Evolutionary conservation across 768 basidiomycete species (phyloP).

Genomic region (Boletus reticuloceps): DNA sequence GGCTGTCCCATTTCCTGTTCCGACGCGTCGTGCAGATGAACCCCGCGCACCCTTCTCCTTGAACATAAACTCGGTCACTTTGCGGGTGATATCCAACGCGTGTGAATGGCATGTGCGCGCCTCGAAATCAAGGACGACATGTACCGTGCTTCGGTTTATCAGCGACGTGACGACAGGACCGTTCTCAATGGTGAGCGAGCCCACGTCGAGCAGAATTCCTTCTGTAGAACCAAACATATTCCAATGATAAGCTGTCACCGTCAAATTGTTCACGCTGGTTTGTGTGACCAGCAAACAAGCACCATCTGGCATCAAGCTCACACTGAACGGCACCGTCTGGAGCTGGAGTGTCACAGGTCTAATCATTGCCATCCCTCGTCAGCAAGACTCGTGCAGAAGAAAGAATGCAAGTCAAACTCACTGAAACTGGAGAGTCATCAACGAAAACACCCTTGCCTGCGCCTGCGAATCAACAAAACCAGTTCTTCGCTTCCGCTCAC

Average conservation of each 20-base stretch:
- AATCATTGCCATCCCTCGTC: not conserved
- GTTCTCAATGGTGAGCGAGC: too few species aligned
- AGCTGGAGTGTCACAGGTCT: conserved; percentile 50
- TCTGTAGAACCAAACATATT: too few species aligned
- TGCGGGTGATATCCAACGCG: conserved; percentile 51
- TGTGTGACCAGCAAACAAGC: too few species aligned
- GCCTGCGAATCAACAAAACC: conserved; percentile 41
- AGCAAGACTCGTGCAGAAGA: not conserved
- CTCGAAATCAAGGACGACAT: too few species aligned
- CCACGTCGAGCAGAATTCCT: too few species aligned
- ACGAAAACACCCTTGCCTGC: conserved; percentile 51
- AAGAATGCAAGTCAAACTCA: not conserved
- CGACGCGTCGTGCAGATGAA: conserved; percentile 3
- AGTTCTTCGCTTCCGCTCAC: too few species aligned
- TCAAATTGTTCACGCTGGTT: too few species aligned
- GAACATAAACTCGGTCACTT: conserved; percentile 56
- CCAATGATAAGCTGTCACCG: too few species aligned
- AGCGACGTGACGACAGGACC: too few species aligned
- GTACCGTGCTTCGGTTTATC: too few species aligned
- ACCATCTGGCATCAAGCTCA: too few species aligned
- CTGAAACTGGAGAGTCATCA: conserved; percentile 43
- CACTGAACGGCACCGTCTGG: conserved; percentile 28
- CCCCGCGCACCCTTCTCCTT: conserved; percentile 37
- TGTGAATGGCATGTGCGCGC: conserved; percentile 38
- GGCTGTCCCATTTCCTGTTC: conserved; percentile 14